Percentiles rank a stretch among this genome's conserved stretches.
These are phyloP conservation scores for Ceratocystis papillata DNA, from an alignment of 2,329 filamentous ascomycete genomes.

Conservation along the genomic window DNA sequence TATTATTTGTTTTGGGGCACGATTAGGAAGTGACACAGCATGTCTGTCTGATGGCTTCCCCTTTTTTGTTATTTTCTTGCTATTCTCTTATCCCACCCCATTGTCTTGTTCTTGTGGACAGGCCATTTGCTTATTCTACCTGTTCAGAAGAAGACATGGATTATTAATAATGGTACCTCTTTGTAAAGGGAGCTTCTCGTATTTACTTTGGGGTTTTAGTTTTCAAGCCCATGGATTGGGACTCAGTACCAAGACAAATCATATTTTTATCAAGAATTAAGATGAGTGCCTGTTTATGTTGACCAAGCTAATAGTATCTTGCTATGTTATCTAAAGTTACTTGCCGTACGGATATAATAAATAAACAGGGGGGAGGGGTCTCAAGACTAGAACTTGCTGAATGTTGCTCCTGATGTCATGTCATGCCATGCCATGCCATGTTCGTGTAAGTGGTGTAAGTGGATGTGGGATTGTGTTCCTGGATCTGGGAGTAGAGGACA, in stretches of 20 bases:
- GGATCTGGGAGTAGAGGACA: neutral
- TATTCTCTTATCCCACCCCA: neutral
- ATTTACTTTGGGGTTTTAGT: neutral
- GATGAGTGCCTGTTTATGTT: neutral
- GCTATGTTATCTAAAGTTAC: too few relatives aligned
- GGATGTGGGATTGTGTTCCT: neutral
- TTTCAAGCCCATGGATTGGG: constrained; percentile 13
- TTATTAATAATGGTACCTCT: constrained; percentile 2
- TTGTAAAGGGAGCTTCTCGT: neutral
- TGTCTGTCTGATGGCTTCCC: neutral
- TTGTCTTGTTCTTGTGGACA: neutral
- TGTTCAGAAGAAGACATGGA: neutral
- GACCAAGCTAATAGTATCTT: neutral
- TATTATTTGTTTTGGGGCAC: neutral
- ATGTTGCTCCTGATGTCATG: neutral
- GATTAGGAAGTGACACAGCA: neutral
- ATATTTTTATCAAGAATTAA: neutral
- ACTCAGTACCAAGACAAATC: constrained; percentile 20
- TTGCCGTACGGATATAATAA: too few relatives aligned
- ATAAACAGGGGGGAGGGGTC: too few relatives aligned
- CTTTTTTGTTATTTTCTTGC: neutral
- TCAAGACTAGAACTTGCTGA: too few relatives aligned
- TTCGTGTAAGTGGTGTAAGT: neutral
- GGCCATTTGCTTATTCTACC: too few relatives aligned
- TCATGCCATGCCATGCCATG: neutral